Percentiles rank a stretch among this genome's conserved stretches.
phyloP scores from a whole-genome alignment of 2,329 filamentous ascomycete genomes.

The Pestalotiopsis fici region DNA sequence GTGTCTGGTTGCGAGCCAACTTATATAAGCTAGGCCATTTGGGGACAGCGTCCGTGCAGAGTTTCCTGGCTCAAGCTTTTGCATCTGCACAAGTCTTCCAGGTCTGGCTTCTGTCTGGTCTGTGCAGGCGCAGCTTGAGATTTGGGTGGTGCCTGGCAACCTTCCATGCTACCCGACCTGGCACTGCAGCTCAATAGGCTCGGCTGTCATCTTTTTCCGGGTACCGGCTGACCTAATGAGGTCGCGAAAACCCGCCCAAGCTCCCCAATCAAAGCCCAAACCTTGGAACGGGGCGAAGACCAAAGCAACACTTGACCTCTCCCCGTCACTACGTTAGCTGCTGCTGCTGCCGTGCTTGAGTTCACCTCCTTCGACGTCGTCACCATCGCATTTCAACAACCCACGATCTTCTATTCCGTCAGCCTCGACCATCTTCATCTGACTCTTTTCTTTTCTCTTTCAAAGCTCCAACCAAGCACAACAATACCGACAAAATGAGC shows the following conservation, averaged over 20 bases:
- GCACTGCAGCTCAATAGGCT: neutral
- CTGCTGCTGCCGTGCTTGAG: neutral
- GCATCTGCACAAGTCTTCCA: neutral
- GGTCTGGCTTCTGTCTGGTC: too few relatives aligned
- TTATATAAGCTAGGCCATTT: neutral
- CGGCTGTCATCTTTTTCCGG: neutral
- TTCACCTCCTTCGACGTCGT: conserved; percentile 8
- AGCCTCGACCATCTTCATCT: conserved; percentile 9
- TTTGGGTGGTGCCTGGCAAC: neutral
- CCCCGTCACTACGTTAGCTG: conserved; percentile 1
- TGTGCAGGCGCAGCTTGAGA: too few relatives aligned
- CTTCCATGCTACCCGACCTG: too few relatives aligned
- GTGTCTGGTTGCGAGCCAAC: too few relatives aligned
- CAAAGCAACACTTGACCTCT: neutral
- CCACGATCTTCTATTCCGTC: conserved; percentile 10
- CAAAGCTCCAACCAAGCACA: neutral
- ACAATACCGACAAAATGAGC: conserved; percentile 25
- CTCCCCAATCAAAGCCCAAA: conserved; percentile 9
- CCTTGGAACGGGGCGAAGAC: conserved; percentile 5
- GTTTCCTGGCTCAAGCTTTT: neutral
- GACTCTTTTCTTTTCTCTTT: conserved; percentile 7
- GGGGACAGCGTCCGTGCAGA: neutral
- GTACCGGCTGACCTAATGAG: conserved; percentile 3
- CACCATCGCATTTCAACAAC: neutral
- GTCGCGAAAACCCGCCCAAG: conserved; percentile 3